phyloP scores from a whole-genome alignment of 2,329 filamentous ascomycete genomes.

The Aphanocladium album region DNA sequence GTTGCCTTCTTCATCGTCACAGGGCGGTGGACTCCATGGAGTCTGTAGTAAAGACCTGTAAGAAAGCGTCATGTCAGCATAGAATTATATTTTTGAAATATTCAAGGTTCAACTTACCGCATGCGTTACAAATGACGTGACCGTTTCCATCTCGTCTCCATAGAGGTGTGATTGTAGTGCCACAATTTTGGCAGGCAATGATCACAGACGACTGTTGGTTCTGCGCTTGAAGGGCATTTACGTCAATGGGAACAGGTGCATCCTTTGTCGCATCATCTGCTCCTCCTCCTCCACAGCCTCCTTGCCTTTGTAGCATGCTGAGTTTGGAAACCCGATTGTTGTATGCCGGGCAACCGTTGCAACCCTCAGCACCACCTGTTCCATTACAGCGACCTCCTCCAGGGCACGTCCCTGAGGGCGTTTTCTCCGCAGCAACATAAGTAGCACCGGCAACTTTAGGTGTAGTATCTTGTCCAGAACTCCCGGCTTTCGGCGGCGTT shows the following conservation, averaged over 20 bases:
- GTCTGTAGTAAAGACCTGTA: slow-evolving; percentile 87
- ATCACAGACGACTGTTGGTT: slow-evolving; percentile 40
- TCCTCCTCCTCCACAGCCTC: slow-evolving; percentile 30
- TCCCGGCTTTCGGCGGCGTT: slow-evolving; percentile 32
- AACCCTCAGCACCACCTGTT: slow-evolving; percentile 90
- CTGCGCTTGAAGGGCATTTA: slow-evolving; percentile 36
- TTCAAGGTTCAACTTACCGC: slow-evolving; percentile 58
- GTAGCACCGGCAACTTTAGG: slow-evolving; percentile 51
- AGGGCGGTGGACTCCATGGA: slow-evolving; percentile 87
- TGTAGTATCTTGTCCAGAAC: slow-evolving; percentile 34
- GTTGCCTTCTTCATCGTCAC: slow-evolving; percentile 99
- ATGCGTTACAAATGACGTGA: slow-evolving; percentile 97
- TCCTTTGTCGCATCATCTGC: slow-evolving; percentile 12
- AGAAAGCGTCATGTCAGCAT: not conserved
- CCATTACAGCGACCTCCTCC: slow-evolving; percentile 94
- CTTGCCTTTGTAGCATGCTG: slow-evolving; percentile 48
- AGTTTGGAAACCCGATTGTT: slow-evolving; percentile 95
- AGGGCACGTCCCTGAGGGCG: slow-evolving; percentile 80
- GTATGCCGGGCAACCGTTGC: slow-evolving; percentile 92
- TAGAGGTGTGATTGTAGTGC: slow-evolving; percentile 90
- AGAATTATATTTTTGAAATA: not conserved
- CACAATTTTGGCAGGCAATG: slow-evolving; percentile 94
- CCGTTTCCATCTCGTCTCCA: slow-evolving; percentile 93
- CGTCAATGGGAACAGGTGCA: slow-evolving; percentile 19
- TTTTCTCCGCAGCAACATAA: slow-evolving; percentile 73